Conservation (phyloP, 176 grass and related monocot species). For the Tillandsia leiboldiana region DNA sequence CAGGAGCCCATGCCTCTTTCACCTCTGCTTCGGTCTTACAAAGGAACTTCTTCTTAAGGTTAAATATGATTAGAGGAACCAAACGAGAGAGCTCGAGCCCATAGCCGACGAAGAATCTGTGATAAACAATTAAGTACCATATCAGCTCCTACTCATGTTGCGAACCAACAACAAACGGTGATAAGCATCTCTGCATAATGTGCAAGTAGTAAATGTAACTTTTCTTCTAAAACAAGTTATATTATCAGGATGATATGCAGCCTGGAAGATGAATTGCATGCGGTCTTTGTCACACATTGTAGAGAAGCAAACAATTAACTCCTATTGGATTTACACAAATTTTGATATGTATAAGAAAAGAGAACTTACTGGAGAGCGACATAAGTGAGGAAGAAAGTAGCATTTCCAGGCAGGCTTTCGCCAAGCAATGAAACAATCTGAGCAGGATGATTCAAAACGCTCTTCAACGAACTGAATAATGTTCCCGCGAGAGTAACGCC, state of each 20-base stretch:
- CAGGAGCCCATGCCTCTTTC: constrained; percentile 71
- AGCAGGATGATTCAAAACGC: constrained; percentile 19
- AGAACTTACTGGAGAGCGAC: constrained; percentile 77
- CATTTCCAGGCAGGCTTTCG: constrained; percentile 43
- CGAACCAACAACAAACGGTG: background rate
- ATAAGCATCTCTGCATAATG: too few relatives aligned
- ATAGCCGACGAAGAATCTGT: constrained; percentile 96
- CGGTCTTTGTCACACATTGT: background rate
- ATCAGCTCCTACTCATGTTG: background rate
- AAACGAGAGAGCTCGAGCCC: constrained; percentile 83
- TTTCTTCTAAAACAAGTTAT: too few relatives aligned
- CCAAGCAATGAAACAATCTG: constrained; percentile 32
- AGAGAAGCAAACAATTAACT: constrained; percentile 11
- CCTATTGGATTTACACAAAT: constrained; percentile 7
- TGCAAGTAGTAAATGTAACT: too few relatives aligned
- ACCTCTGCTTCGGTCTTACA: constrained; percentile 90
- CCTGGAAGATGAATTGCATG: background rate
- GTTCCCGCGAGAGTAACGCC: constrained; percentile 32
- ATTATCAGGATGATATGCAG: too few relatives aligned
- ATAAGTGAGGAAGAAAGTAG: constrained; percentile 85
- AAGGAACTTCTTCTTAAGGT: constrained; percentile 85
- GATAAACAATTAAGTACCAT: background rate
- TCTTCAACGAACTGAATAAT: constrained; percentile 33
- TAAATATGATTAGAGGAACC: constrained; percentile 86
- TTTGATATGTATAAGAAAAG: background rate